Evolutionary conservation across 768 basidiomycete species (phyloP).

Genomic region (Rhizopogon rudus): DNA sequence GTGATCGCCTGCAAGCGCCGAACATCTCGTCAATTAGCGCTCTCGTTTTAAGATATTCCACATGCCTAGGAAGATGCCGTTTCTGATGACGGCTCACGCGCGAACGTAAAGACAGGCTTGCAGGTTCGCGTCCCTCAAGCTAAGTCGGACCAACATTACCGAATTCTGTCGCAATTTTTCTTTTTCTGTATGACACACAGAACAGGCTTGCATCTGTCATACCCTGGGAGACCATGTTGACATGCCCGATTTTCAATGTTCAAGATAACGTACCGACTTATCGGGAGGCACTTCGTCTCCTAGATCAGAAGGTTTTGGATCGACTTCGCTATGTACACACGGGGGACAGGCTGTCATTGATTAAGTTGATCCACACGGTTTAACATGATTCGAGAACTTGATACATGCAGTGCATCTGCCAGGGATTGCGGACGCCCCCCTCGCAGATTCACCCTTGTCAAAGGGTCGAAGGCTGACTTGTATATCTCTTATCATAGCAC

Average conservation of each 20-base stretch:
- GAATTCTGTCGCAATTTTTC: no score
- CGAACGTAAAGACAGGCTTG: neutral
- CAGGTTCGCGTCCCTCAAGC: no score
- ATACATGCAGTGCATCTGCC: neutral
- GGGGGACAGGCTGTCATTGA: neutral
- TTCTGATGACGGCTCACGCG: neutral
- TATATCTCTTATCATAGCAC: neutral
- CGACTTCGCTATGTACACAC: slow-evolving; percentile 7
- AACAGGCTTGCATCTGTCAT: neutral
- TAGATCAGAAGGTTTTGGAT: neutral
- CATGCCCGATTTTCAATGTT: neutral
- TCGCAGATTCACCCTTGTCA: neutral
- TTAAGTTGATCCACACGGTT: slow-evolving; percentile 7
- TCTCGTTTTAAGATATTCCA: neutral
- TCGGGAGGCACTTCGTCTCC: neutral
- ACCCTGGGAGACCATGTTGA: neutral
- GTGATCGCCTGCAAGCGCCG: neutral
- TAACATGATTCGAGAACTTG: neutral
- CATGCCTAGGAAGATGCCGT: neutral
- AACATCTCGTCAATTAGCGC: neutral
- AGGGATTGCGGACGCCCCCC: neutral
- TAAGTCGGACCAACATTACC: no score
- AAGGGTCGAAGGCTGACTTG: neutral
- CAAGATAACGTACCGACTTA: slow-evolving; percentile 1
- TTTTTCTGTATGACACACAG: no score